phyloP scores from a whole-genome alignment of 73 alveolate genomes.

The Paramecium sonneborni region DNA sequence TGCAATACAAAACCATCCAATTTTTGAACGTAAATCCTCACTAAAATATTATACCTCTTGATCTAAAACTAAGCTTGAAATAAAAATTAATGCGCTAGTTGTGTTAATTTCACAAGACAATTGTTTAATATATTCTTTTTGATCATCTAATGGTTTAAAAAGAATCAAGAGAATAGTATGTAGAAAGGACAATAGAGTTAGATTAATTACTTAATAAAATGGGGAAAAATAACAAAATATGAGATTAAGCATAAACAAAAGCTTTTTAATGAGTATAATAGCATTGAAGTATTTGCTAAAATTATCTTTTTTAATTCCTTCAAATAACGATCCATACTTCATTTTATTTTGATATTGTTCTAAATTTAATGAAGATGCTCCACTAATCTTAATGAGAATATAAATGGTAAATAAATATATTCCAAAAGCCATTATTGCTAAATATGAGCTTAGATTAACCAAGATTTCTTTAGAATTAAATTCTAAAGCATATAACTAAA shows the following conservation, averaged over 20 bases:
- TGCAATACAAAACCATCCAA: slow-evolving; percentile 16
- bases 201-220: neutral
- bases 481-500: neutral
- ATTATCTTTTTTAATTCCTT: neutral
- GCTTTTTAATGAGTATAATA: neutral
- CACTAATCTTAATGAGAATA: neutral
- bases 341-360: neutral
- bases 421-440: neutral
- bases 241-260: neutral
- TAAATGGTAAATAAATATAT: neutral
- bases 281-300: neutral
- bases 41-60: neutral
- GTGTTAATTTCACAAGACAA: neutral
- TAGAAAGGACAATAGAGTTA: neutral
- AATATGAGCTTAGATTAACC: neutral
- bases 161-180: neutral
- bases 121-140: neutral
- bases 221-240: neutral
- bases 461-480: neutral
- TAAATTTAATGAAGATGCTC: neutral
- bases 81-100: neutral
- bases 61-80: neutral
- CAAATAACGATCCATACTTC: neutral
- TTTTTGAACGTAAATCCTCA: neutral
- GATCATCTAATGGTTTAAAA: neutral